phyloP scores from a whole-genome alignment of 352 stramenopile genomes.

The Phytophthora aleatoria region DNA sequence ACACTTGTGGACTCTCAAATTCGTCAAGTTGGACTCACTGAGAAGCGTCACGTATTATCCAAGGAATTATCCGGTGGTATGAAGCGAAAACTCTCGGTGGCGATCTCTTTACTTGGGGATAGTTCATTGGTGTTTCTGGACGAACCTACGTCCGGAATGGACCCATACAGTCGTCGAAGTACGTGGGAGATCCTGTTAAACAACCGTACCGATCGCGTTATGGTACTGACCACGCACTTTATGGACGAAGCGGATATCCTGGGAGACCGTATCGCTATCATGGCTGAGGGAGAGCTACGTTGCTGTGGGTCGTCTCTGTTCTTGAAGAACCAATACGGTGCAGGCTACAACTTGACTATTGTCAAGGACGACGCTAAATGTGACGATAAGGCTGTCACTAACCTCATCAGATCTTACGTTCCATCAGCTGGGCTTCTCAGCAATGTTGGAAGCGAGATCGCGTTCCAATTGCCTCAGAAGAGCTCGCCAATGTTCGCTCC shows the following conservation, averaged over 20 bases:
- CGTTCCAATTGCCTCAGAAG: constrained; percentile 59
- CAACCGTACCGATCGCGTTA: background rate
- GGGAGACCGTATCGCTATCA: constrained; percentile 79
- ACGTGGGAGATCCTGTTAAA: constrained; percentile 76
- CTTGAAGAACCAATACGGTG: constrained; percentile 68
- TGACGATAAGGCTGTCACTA: constrained; percentile 27
- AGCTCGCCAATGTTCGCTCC: constrained; percentile 45
- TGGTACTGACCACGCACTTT: constrained; percentile 92
- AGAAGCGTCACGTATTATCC: constrained; percentile 49
- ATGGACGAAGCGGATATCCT: constrained; percentile 92
- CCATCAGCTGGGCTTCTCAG: constrained; percentile 45
- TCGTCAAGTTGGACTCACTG: constrained; percentile 58
- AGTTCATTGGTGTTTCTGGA: constrained; percentile 76
- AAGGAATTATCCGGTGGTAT: constrained; percentile 84
- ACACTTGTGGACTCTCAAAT: constrained; percentile 32
- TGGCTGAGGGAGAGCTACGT: constrained; percentile 43
- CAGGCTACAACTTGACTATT: constrained; percentile 67
- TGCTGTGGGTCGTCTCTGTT: constrained; percentile 35
- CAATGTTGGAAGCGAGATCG: constrained; percentile 69
- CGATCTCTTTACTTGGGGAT: constrained; percentile 47
- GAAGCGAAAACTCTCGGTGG: constrained; percentile 90
- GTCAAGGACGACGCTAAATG: constrained; percentile 46
- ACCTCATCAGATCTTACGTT: constrained; percentile 37
- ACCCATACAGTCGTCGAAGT: constrained; percentile 93
- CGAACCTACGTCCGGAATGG: constrained; percentile 94